A percentile compares a stretch with the other conserved stretches of the same genome.
phyloP scores from a whole-genome alignment of 2,329 filamentous ascomycete species.

The Xylariaceae sp. region DNA sequence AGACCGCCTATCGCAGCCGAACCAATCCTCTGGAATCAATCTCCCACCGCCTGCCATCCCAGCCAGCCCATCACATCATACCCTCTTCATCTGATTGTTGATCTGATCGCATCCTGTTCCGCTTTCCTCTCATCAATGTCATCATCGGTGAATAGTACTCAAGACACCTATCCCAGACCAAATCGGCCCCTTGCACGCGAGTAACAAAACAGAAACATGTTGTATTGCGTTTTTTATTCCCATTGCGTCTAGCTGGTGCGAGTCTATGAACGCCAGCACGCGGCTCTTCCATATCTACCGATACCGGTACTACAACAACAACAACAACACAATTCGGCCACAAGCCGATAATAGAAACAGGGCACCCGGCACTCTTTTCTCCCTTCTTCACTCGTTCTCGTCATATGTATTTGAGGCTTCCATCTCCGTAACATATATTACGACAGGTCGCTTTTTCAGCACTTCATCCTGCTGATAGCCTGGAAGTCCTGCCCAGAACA shows the following conservation, averaged over 20 bases:
- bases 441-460: constrained; percentile 2
- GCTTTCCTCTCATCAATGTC: constrained; percentile 20
- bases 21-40: constrained; percentile 33
- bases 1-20: constrained; percentile 30
- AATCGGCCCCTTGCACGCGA: constrained; percentile 30
- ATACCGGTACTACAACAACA: no score
- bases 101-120: constrained; percentile 28
- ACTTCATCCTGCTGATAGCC: constrained; percentile 18
- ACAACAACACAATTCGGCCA: constrained; percentile 1
- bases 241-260: neutral
- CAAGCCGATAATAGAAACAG: constrained; percentile 13
- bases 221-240: constrained; percentile 7
- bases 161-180: constrained; percentile 7
- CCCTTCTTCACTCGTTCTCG: neutral
- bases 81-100: constrained; percentile 23
- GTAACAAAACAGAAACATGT: constrained; percentile 17
- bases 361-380: neutral
- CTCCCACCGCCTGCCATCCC: constrained; percentile 24
- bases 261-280: neutral
- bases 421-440: neutral
- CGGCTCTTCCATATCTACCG: neutral
- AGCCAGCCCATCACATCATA: constrained; percentile 29
- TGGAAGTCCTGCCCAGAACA: constrained; percentile 16
- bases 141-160: constrained; percentile 29
- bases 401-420: constrained; percentile 3